phyloP scores from a whole-genome alignment of 2,329 filamentous ascomycete species.

The Fusarium robinianum region DNA sequence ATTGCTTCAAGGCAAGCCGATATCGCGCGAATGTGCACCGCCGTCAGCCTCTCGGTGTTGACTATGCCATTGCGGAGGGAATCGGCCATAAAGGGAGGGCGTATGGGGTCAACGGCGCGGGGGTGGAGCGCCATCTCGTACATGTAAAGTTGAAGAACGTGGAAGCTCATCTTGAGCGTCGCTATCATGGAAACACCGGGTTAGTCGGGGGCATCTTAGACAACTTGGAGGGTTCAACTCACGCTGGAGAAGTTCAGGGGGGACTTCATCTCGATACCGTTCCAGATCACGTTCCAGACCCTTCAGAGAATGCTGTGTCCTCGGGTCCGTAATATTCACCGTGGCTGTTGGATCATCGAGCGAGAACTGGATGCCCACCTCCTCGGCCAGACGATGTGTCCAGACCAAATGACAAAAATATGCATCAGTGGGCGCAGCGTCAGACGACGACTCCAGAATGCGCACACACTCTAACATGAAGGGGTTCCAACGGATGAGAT shows the following conservation, averaged over 20 bases:
- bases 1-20: constrained; percentile 69
- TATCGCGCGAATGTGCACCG: constrained; percentile 67
- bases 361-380: constrained; percentile 67
- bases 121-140: constrained; percentile 75
- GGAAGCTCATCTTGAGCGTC: constrained; percentile 65
- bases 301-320: constrained; percentile 66
- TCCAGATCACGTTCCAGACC: constrained; percentile 68
- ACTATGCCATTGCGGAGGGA: constrained; percentile 50
- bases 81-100: constrained; percentile 51
- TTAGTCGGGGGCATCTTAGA: too few relatives aligned
- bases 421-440: constrained; percentile 60
- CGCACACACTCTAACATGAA: constrained; percentile 66
- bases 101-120: constrained; percentile 62
- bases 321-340: constrained; percentile 62
- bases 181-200: constrained; percentile 48
- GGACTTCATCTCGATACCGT: constrained; percentile 60
- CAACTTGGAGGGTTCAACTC: constrained; percentile 40
- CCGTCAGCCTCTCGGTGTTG: constrained; percentile 45
- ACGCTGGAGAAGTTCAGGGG: constrained; percentile 60
- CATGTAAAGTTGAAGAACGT: constrained; percentile 71
- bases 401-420: constrained; percentile 63
- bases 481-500: constrained; percentile 61
- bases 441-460: constrained; percentile 56
- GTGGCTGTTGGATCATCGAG: constrained; percentile 65
- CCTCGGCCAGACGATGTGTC: constrained; percentile 67